A percentile compares a stretch with the other conserved stretches of the same genome.
Evolutionary conservation across 1,284 basidiomycete genomes (phyloP).

Genomic region (Cutaneotrichosporon sp.): DNA sequence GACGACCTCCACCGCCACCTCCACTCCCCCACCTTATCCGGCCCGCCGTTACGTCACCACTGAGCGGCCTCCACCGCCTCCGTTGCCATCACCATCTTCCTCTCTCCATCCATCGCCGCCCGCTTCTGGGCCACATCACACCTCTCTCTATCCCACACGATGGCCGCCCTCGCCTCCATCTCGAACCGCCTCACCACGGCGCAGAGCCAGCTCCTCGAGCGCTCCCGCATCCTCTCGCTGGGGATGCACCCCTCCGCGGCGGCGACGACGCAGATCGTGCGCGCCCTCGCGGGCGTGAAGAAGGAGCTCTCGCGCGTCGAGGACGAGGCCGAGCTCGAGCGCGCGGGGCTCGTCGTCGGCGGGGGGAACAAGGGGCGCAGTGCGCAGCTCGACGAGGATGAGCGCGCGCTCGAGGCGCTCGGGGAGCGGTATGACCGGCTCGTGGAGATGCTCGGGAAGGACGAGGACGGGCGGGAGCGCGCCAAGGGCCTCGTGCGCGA

Average conservation of each 20-base stretch:
- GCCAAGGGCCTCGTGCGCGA: conserved; percentile 35
- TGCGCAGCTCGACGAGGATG: conserved; percentile 16
- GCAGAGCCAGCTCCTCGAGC: conserved; percentile 50
- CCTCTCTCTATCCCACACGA: no score
- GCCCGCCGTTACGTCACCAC: background rate
- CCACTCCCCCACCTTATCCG: background rate
- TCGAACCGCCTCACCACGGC: conserved; percentile 47
- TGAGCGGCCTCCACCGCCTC: no score
- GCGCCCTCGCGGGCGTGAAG: conserved; percentile 41
- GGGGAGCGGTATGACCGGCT: conserved; percentile 45
- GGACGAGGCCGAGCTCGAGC: conserved; percentile 30
- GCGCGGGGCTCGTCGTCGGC: conserved; percentile 21
- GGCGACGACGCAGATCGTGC: conserved; percentile 42
- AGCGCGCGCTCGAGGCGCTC: conserved; percentile 30
- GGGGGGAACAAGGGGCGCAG: conserved; percentile 15
- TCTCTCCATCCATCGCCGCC: background rate
- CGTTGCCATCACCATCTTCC: no score
- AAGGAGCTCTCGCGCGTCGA: conserved; percentile 38
- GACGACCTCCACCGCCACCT: no score
- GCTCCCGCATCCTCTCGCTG: conserved; percentile 49
- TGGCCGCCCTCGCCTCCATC: conserved; percentile 19
- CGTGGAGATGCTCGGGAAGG: conserved; percentile 46
- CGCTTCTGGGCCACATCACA: no score
- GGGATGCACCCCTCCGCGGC: conserved; percentile 46
- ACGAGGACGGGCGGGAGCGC: conserved; percentile 47